These are phyloP conservation scores for Kingdonia uniflora DNA, from an alignment of 164 flowering plant genomes.

Conservation along the genomic window DNA sequence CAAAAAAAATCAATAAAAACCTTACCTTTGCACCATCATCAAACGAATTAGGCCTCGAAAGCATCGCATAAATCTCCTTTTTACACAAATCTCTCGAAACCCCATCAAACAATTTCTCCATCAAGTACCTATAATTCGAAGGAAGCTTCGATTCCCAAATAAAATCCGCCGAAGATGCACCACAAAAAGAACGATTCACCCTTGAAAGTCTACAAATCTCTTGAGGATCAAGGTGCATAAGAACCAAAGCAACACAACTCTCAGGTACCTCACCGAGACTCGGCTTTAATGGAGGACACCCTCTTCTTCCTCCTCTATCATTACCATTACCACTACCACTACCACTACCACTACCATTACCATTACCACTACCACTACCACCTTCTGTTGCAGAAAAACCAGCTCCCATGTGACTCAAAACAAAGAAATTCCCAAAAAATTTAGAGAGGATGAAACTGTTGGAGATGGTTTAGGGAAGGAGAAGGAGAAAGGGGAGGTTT, in stretches of 20 bases:
- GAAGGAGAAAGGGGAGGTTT: neutral
- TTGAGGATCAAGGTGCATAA: conserved; percentile 44
- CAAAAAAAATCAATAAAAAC: neutral
- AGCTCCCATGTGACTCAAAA: conserved; percentile 1
- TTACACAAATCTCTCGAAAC: conserved; percentile 23
- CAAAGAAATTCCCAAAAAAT: neutral
- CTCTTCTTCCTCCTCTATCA: neutral
- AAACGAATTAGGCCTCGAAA: conserved; percentile 38
- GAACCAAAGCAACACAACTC: conserved; percentile 55
- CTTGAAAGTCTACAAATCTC: conserved; percentile 64
- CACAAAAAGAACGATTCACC: conserved; percentile 62
- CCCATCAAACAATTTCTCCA: conserved; percentile 30
- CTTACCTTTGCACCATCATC: conserved; percentile 62
- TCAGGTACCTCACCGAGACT: conserved; percentile 82
- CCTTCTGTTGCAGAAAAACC: neutral
- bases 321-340: too few relatives aligned
- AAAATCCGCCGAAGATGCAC: conserved; percentile 78
- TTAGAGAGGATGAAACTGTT: neutral
- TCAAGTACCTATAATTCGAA: conserved; percentile 36
- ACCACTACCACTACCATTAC: too few relatives aligned
- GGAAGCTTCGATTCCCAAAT: conserved; percentile 90
- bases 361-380: too few relatives aligned
- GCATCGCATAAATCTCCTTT: conserved; percentile 50
- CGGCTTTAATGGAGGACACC: conserved; percentile 2
- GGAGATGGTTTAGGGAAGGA: neutral